Evolutionary conservation across 306 rosid genomes (phyloP), one percentile per base, ranked within the genome.

Genomic region (Quercus wislizeni): DNA sequence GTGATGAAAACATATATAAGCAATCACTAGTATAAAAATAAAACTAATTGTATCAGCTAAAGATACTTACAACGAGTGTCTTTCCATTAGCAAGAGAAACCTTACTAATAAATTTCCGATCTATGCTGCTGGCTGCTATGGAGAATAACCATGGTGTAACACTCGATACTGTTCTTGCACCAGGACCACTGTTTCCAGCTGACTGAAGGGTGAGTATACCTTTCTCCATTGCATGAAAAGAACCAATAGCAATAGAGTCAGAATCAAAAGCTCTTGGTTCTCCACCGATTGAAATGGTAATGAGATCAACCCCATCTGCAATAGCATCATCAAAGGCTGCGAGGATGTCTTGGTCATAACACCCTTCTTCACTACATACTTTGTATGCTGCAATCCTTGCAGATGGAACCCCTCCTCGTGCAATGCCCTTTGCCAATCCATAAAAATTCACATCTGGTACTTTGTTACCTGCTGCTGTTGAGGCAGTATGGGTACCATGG

Each of bases 291-390:
- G 87, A 83, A 9, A 75, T 30, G 0, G 83, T 41, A 30, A 87
- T 83, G 2, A 85, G 35, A 57, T 85, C 84, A 1, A 85, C 87
- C 31, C 87, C 89, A 75, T 88, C 89, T 4, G 91, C 85, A 38
- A 87, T 83, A 20, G 91, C 84, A 75, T 88, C 89, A 4, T 88
- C 91, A 63, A 78, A 83, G 54, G 82, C 86, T 5, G 77, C 84
- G 11, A 87, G 25, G 21, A 82, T 33, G 19, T 28, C 27, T 1
- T 43, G 30, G 28, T 70, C 56, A 8, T n/a, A 8, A n/a, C 74
- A 70, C 3, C 25, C 52, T 0, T 0, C 1, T 3, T 12, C 0
- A 57, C 0, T 7, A 49, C 84, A 81, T 2, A 25, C 76, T 70
- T 76, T 81, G 23, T 81, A 81, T 4, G 19, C 33, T 19, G 84